Base-by-base conservation (phyloP, 1,284 basidiomycete genomes). In the Microbotryum saponariae region DNA sequence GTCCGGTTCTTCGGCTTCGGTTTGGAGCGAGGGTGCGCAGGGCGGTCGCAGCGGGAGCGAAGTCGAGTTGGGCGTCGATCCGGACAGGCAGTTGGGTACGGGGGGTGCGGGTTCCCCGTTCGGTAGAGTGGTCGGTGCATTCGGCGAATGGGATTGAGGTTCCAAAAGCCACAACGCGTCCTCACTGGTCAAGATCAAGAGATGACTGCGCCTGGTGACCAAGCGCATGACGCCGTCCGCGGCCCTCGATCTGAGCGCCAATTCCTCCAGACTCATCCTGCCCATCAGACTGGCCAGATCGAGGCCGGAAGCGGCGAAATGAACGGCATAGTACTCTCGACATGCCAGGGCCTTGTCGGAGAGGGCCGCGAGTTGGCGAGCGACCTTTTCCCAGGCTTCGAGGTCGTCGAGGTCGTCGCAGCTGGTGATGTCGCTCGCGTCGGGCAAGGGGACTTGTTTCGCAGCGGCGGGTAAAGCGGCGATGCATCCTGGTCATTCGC, bases 91-190 rank as follows among this genome's bases (percentile, higher is more conserved):
- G 20, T 42, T 42, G 12, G 37, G 37, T 4, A 42, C 10, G 10
- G 12, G 37, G 4, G 37, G 37, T 42, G 37, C 37, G 14, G 37
- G 37, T 16, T 42, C 37, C 12, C 37, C 16, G 4, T 42, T 42
- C 37, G 37, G 37, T 18, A 42, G 18, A 6, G 37, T 18, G 16
- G 46, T 25, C 20, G 50, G 48, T 20, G 42, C 54, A 33, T 47
- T 33, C 25, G 49, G 18, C 25, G 53, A 54, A 21, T n/a, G 9
- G 54, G 45, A 50, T 55, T 9, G 18, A 9, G 61, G 59, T n/a
- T 62, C 60, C 1, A 62, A 42, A 42, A 69, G 61, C 67, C 67
- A 69, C 4, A 62, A 49, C 0, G 67, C 67, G 45, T 69, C 67
- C 45, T 69, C 67, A 23, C 60, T 61, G 27, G 60, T 60, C 49